Evolutionary conservation across 768 basidiomycete genomes (phyloP).

Genomic region (Mrakia frigida): DNA sequence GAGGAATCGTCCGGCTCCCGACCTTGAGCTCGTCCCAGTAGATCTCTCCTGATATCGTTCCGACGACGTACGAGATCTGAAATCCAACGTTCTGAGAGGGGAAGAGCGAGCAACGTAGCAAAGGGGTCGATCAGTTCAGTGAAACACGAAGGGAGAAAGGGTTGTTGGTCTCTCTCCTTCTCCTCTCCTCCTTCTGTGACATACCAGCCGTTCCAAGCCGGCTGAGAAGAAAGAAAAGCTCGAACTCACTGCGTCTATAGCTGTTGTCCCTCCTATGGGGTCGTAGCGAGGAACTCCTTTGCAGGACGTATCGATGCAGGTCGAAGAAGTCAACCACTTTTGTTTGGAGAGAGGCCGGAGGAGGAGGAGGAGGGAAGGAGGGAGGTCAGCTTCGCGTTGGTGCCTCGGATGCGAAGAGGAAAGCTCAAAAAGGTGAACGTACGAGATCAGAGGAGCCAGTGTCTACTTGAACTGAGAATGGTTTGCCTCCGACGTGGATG

Average conservation of each 20-base stretch:
- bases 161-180: not conserved
- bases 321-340: slow-evolving; percentile 7
- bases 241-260: slow-evolving; percentile 27
- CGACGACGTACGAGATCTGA: slow-evolving; percentile 25
- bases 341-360: not conserved
- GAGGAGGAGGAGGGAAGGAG: not conserved
- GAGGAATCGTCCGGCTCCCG: slow-evolving; percentile 12
- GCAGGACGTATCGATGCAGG: not conserved
- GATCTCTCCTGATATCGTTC: slow-evolving; percentile 21
- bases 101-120: no score
- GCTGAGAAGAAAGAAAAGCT: not conserved
- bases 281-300: slow-evolving; percentile 4
- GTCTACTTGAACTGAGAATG: slow-evolving; percentile 17
- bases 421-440: not conserved
- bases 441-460: slow-evolving; percentile 31
- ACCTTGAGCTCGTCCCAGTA: slow-evolving; percentile 27
- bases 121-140: not conserved
- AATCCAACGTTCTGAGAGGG: slow-evolving; percentile 13
- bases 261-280: slow-evolving; percentile 3
- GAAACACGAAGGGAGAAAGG: not conserved
- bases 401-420: not conserved
- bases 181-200: not conserved
- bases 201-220: not conserved
- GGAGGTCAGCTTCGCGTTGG: not conserved
- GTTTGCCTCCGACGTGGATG: slow-evolving; percentile 18